Evolutionary conservation across 768 basidiomycete species (phyloP), one percentile per base, ranked within the genome.

Genomic region (Candolleomyces aberdarensis): DNA sequence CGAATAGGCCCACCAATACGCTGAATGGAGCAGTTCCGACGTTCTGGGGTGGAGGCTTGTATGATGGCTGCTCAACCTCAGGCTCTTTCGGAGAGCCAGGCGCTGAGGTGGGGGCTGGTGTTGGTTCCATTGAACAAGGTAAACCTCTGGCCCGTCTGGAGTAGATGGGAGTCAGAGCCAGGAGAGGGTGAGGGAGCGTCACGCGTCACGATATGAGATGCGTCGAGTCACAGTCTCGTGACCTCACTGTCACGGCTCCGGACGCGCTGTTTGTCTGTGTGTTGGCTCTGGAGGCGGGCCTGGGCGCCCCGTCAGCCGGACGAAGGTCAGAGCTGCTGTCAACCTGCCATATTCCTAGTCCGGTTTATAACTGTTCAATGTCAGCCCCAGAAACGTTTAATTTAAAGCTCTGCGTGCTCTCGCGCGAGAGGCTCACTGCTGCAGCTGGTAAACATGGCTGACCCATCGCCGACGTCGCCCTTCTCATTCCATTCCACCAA

Each of bases 1-100:
- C 85, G 75, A 95, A 95, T 44, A 97, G 78, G 6, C 81, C 82
- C 3, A 80, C 82, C 3, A 92, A 78, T 39, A 89, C 80, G 32
- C 80, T 78, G 67, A 92, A 91, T 10, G 89, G 90, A 43, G 87
- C 84, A 61, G 83, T 88, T 48, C 83, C 86, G 52, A 72, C 76
- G 70, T 91, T 92, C 66, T 81, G 79, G 20, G 89, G 90, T 20
- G 88, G 84, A 8, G 78, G 67, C 13, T 81, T 79, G 66, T 85
- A 85, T 8, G 65, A 63, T 14, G 69, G 72, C n/a, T 64, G 62
- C 52, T 76, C 74, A 53, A 71, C 69, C 40, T 70, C 64, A 10
- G 69, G 62, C 44, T 67, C 70, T n/a, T 58, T 52, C 48, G 81
- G 83, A n/a, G 84, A 85, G 32, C 71, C 69, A 10, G 84, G 80